Conservation (phyloP, 768 basidiomycete species). For the Suillus subaureus region DNA sequence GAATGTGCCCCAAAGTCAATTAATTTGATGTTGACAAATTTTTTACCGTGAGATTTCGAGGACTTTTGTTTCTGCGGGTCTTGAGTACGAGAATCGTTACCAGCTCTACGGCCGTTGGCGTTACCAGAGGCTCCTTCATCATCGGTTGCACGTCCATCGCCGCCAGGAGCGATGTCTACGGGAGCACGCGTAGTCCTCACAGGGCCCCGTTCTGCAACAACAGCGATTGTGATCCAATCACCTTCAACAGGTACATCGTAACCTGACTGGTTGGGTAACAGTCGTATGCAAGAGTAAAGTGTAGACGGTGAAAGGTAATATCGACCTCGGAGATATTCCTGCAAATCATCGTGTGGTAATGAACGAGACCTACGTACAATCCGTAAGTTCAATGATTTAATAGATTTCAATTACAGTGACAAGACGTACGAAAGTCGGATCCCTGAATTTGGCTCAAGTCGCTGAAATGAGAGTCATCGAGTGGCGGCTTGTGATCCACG, state of each 20-base stretch:
- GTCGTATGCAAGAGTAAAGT: conserved; percentile 83
- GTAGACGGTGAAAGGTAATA: conserved; percentile 88
- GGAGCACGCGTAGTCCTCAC: conserved; percentile 74
- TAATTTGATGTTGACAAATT: conserved; percentile 85
- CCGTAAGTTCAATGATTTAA: not conserved
- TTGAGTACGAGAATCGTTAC: conserved; percentile 12
- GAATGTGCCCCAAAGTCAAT: conserved; percentile 77
- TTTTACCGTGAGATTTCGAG: conserved; percentile 58
- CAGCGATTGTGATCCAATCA: conserved; percentile 96
- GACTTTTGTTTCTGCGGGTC: conserved; percentile 33
- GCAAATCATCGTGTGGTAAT: conserved; percentile 74
- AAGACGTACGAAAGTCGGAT: conserved; percentile 76
- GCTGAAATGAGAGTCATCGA: conserved; percentile 74
- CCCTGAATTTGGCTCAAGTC: conserved; percentile 87
- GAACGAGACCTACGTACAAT: conserved; percentile 59
- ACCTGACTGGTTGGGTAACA: conserved; percentile 74
- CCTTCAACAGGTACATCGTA: conserved; percentile 92
- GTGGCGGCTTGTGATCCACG: conserved; percentile 65
- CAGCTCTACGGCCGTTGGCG: conserved; percentile 11
- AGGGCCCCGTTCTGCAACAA: conserved; percentile 88
- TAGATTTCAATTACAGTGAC: conserved; percentile 1
- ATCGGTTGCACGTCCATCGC: conserved; percentile 44
- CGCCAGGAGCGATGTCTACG: conserved; percentile 47
- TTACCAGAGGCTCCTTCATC: conserved; percentile 17
- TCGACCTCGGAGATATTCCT: conserved; percentile 78